Conservation (phyloP, 306 rosid species). For the Pterocarpus santalinus region DNA sequence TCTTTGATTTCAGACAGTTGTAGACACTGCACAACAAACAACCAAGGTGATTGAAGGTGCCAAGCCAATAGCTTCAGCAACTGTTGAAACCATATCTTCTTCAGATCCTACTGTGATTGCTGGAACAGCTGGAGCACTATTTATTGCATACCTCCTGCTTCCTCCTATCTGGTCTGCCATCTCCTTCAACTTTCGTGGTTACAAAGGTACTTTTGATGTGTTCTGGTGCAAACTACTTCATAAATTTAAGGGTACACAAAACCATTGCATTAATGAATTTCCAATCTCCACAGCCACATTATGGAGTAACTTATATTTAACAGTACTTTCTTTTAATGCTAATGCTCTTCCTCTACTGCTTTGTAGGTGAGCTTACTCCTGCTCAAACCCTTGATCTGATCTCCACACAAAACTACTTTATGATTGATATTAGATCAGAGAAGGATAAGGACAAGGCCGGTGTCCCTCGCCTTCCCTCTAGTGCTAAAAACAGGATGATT, state of each 20-base stretch:
- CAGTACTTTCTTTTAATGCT: conserved; percentile 8
- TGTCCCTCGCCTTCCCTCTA: conserved; percentile 92
- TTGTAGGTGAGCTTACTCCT: conserved; percentile 82
- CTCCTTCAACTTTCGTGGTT: conserved; percentile 82
- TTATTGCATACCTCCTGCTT: conserved; percentile 72
- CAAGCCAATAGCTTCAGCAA: conserved; percentile 84
- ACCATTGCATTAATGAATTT: conserved; percentile 17
- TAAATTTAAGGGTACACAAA: not conserved
- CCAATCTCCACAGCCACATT: conserved; percentile 27
- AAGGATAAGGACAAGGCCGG: conserved; percentile 92
- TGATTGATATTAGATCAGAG: conserved; percentile 86
- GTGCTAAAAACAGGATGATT: conserved; percentile 72
- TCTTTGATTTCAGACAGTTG: conserved; percentile 73
- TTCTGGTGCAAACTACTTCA: conserved; percentile 36
- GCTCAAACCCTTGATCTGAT: conserved; percentile 92
- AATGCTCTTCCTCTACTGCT: conserved; percentile 35
- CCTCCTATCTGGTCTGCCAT: conserved; percentile 89
- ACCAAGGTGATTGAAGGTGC: conserved; percentile 83
- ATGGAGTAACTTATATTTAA: conserved; percentile 1
- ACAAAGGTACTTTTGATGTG: conserved; percentile 67
- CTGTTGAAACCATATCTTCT: conserved; percentile 72
- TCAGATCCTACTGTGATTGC: conserved; percentile 83
- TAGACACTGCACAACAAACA: conserved; percentile 86
- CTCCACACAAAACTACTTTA: conserved; percentile 63
- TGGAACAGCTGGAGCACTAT: conserved; percentile 80